Conservation (phyloP, 805 yeast species). For the Candida sithepensis region DNA sequence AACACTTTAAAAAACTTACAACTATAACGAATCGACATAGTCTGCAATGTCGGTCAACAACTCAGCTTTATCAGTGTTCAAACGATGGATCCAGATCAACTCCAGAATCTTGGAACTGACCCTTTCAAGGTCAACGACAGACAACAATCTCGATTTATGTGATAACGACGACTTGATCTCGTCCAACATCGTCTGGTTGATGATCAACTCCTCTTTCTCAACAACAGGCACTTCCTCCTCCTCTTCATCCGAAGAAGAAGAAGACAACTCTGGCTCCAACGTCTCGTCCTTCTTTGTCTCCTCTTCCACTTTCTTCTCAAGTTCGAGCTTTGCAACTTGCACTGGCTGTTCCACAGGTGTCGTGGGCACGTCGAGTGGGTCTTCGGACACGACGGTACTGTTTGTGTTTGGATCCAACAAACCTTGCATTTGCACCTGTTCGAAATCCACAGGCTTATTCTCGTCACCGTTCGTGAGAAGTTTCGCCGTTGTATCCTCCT, state of each 20-base stretch:
- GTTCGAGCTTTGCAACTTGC: slow-evolving; percentile 10
- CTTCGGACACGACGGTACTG: slow-evolving; percentile 1
- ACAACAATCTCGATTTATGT: slow-evolving; percentile 33
- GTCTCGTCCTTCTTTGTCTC: slow-evolving; percentile 8
- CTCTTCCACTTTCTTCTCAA: slow-evolving; percentile 13
- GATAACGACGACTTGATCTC: slow-evolving; percentile 33
- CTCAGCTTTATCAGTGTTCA: slow-evolving; percentile 40
- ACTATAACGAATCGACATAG: slow-evolving; percentile 14
- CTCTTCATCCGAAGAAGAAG: not conserved
- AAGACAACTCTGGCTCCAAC: too few species aligned
- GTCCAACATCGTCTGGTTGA: slow-evolving; percentile 33
- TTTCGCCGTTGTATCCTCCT: not conserved
- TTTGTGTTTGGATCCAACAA: slow-evolving; percentile 16
- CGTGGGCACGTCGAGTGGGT: slow-evolving; percentile 1
- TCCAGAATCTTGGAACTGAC: slow-evolving; percentile 69
- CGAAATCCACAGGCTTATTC: not conserved
- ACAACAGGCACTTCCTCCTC: slow-evolving; percentile 21
- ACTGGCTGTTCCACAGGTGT: slow-evolving; percentile 14
- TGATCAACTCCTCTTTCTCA: slow-evolving; percentile 19
- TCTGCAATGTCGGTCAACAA: slow-evolving; percentile 34
- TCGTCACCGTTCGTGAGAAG: not conserved
- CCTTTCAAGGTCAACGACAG: slow-evolving; percentile 57
- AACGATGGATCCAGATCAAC: slow-evolving; percentile 65
- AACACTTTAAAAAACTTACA: not conserved
- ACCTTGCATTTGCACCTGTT: slow-evolving; percentile 19